Evolutionary conservation across 805 yeast genomes (phyloP), one percentile per base, ranked within the genome.

Genomic region (Hermanozyma aechmeae): DNA sequence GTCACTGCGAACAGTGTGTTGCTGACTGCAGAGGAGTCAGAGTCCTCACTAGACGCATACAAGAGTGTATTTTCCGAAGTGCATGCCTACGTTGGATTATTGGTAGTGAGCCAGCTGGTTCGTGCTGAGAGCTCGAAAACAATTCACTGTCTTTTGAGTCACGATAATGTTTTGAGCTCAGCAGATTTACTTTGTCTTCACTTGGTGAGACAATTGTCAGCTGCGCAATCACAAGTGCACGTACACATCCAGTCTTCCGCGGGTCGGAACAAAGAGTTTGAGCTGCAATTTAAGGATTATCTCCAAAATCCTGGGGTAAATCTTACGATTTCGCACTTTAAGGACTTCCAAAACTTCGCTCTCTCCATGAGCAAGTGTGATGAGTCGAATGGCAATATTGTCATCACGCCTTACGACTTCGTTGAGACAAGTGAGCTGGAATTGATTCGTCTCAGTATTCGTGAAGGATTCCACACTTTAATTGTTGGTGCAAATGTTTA

Each of bases 181-280:
- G 51, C 55, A 19, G 66, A 60, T 31, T 43, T 58, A 24, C 48
- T 59, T 23, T 44, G 57, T 2, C 34, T 60, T 9, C 50, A 53
- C 29, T 30, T 53, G 25, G 47, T 47, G 17, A 40, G 39, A 23
- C 48, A 43, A 26, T 37, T 58, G 25, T 31, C 41, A 4, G 15
- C 26, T 3, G 28, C 26, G 4, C 24, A 34, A 16, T 20, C 23
- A 3, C 24, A 23, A 9, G 30, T 40, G 12, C 31, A 25, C 16
- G 34, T 40, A 1, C 28, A 32, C 22, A 32, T 40, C 19, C 39
- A 40, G 18, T 32, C 37, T 12, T 26, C 41, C n/a, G 27, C 37
- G 9, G 32, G 32, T 3, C 23, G 25, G 27, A 30, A 36, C 30
- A 27, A 21, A 23, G 39, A 36, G 30, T 38, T 40, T 16, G 43